phyloP scores from a whole-genome alignment of 192 early-diverging fungal genomes.

The Coemansia sp. region DNA sequence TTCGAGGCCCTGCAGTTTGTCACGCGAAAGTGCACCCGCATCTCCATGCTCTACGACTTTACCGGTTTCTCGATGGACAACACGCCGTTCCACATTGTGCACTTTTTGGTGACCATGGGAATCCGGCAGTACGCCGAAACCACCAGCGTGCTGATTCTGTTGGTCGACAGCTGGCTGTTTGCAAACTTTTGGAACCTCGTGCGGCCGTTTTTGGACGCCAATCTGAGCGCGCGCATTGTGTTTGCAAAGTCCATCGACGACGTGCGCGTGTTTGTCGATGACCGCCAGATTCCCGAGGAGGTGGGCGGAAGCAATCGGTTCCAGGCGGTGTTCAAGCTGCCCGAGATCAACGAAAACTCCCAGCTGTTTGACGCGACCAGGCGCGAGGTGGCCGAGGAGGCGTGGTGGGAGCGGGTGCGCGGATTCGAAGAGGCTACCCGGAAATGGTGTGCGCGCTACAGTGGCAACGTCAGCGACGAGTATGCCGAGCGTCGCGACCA shows the following conservation, averaged over 20 bases:
- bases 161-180: conserved; percentile 52
- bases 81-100: conserved; percentile 38
- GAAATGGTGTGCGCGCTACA: conserved; percentile 12
- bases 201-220: conserved; percentile 38
- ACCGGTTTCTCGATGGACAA: conserved; percentile 41
- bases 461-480: neutral
- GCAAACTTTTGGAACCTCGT: conserved; percentile 41
- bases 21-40: conserved; percentile 13
- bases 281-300: conserved; percentile 30
- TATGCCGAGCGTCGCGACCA: conserved; percentile 12
- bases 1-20: conserved; percentile 29
- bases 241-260: conserved; percentile 36
- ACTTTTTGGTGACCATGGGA: conserved; percentile 32
- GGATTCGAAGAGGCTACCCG: conserved; percentile 29
- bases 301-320: conserved; percentile 28
- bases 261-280: conserved; percentile 33
- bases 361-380: conserved; percentile 26
- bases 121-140: conserved; percentile 32
- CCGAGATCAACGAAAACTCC: conserved; percentile 28
- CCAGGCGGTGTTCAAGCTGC: conserved; percentile 9
- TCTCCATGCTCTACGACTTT: conserved; percentile 37
- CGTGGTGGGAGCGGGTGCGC: conserved; percentile 21
- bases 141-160: conserved; percentile 34
- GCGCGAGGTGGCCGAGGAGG: conserved; percentile 21
- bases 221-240: conserved; percentile 39